These are phyloP conservation scores for Triangularia setosa DNA, from an alignment of 2,329 filamentous ascomycete genomes.

Conservation along the genomic window DNA sequence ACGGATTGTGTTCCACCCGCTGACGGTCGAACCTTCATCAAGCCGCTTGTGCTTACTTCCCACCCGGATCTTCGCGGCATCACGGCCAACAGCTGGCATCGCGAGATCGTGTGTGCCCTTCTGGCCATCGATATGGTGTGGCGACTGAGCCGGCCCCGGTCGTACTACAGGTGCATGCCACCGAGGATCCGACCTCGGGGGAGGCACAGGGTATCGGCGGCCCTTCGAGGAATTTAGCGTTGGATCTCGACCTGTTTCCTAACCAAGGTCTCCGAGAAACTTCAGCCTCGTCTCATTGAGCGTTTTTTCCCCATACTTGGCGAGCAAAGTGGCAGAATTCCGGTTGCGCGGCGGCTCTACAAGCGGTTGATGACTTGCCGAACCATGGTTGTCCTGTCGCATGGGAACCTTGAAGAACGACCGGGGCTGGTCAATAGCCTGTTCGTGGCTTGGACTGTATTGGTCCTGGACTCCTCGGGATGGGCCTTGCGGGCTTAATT, in stretches of 20 bases:
- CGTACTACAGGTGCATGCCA: neutral
- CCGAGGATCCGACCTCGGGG: neutral
- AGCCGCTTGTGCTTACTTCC: slow-evolving; percentile 33
- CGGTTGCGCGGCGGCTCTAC: slow-evolving; percentile 4
- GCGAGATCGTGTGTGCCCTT: slow-evolving; percentile 5
- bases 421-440: neutral
- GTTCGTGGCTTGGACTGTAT: neutral
- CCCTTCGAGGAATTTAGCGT: slow-evolving; percentile 10
- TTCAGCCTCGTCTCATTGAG: slow-evolving; percentile 20
- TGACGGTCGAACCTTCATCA: slow-evolving; percentile 20
- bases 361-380: slow-evolving; percentile 12
- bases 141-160: slow-evolving; percentile 1
- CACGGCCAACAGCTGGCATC: slow-evolving; percentile 1
- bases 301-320: slow-evolving; percentile 14
- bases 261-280: slow-evolving; percentile 20
- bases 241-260: slow-evolving; percentile 14
- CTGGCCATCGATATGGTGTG: slow-evolving; percentile 6
- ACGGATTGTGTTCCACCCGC: neutral
- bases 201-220: neutral
- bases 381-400: neutral
- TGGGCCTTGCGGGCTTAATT: neutral
- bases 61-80: slow-evolving; percentile 32
- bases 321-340: neutral
- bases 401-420: neutral
- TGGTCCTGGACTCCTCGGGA: neutral